Conservation (phyloP, 352 stramenopile genomes). For the Albugo laibachii region DNA sequence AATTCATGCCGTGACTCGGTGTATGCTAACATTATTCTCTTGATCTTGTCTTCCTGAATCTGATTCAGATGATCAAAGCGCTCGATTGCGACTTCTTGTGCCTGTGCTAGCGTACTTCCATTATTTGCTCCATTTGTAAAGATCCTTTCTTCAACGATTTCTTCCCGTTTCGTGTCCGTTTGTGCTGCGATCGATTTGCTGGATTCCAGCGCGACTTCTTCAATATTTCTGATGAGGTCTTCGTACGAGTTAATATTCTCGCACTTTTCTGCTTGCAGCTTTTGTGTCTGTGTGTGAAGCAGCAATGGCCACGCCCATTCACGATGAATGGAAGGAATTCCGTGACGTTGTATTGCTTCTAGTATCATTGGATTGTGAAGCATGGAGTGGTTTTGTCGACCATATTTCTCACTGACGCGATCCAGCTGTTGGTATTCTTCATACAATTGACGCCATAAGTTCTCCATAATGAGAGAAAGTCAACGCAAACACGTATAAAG, state of each 20-base stretch:
- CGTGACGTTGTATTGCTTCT: conserved; percentile 26
- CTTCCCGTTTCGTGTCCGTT: too few species aligned
- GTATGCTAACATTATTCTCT: conserved; percentile 53
- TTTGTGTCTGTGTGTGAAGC: conserved; percentile 30
- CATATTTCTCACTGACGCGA: conserved; percentile 29
- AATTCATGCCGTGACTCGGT: conserved; percentile 47
- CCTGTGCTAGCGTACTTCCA: conserved; percentile 14
- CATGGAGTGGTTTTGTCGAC: conserved; percentile 50
- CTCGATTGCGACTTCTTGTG: conserved; percentile 62
- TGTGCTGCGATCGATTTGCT: too few species aligned
- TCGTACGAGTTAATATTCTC: background rate
- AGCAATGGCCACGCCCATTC: conserved; percentile 65
- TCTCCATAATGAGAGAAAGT: background rate
- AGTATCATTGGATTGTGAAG: conserved; percentile 20
- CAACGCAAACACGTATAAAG: too few species aligned
- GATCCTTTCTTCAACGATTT: background rate
- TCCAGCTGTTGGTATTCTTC: conserved; percentile 31
- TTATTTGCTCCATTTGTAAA: background rate
- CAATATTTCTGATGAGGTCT: background rate
- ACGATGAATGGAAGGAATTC: conserved; percentile 40
- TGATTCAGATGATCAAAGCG: conserved; percentile 55
- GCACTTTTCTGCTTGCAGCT: conserved; percentile 14
- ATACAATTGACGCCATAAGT: conserved; percentile 30
- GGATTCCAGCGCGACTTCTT: too few species aligned
- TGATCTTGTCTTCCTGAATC: conserved; percentile 71